Evolutionary conservation across 805 yeast genomes (phyloP).

Genomic region (Phaffomyces opuntiae): DNA sequence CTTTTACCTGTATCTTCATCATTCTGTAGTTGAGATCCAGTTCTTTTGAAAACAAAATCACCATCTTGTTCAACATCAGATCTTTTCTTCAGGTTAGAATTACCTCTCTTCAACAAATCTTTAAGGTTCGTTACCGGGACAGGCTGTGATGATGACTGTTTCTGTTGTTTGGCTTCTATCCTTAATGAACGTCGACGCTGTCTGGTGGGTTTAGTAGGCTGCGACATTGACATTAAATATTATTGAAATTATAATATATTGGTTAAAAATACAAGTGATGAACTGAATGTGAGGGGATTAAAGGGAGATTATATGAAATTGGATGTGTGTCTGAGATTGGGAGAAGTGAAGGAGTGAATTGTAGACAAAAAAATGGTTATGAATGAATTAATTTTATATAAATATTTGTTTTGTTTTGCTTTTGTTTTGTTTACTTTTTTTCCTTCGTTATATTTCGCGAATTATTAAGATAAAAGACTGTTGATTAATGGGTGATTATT

Average conservation of each 20-base stretch:
- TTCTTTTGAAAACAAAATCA: slow-evolving; percentile 18
- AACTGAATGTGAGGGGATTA: too few relatives aligned
- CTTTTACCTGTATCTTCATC: neutral
- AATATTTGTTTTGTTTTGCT: neutral
- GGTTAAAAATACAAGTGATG: too few relatives aligned
- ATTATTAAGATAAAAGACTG: too few relatives aligned
- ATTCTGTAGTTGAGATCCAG: slow-evolving; percentile 7
- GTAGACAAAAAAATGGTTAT: neutral
- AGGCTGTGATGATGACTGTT: slow-evolving; percentile 5
- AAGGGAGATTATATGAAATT: too few relatives aligned
- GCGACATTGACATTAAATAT: too few relatives aligned
- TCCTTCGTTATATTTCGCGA: too few relatives aligned
- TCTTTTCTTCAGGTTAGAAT: slow-evolving; percentile 7
- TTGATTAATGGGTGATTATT: too few relatives aligned
- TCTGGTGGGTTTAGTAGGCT: too few relatives aligned
- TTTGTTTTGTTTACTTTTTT: neutral
- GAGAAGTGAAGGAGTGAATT: neutral
- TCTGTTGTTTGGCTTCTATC: slow-evolving; percentile 10
- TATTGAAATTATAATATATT: too few relatives aligned
- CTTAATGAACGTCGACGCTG: slow-evolving; percentile 12
- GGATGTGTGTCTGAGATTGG: too few relatives aligned
- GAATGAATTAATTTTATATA: neutral
- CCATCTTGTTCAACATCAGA: slow-evolving; percentile 15
- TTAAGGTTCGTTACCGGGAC: slow-evolving; percentile 11
- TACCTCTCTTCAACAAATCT: slow-evolving; percentile 18